Percentiles rank a stretch among this genome's conserved stretches.
phyloP scores from a whole-genome alignment of 164 flowering plant species.

The Tetrastigma voinierianum region DNA sequence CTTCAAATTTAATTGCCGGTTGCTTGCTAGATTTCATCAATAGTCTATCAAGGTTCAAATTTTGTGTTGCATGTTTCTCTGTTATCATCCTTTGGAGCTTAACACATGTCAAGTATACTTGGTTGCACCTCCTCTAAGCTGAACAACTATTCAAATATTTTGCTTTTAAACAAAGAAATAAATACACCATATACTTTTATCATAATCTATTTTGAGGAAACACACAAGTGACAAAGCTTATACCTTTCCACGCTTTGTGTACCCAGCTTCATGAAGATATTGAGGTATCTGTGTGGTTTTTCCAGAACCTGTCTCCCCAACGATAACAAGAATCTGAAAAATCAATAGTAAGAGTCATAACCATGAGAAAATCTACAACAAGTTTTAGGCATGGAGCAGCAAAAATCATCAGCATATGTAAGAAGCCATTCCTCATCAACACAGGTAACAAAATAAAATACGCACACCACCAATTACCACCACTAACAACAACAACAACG shows the following conservation, averaged over 20 bases:
- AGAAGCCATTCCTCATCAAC: not conserved
- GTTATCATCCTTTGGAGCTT: no score
- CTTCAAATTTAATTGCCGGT: no score
- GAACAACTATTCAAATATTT: no score
- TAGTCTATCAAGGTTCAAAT: no score
- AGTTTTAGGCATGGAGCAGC: not conserved
- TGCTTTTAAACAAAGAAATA: not conserved
- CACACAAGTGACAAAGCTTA: not conserved
- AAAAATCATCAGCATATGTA: not conserved
- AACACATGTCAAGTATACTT: no score
- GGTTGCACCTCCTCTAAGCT: no score
- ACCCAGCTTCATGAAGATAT: conserved; percentile 96
- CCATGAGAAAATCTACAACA: not conserved
- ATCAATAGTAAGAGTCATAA: no score
- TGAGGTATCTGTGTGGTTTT: conserved; percentile 99
- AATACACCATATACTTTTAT: not conserved
- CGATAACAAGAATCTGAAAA: conserved; percentile 83
- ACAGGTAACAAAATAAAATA: not conserved
- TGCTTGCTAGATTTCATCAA: no score
- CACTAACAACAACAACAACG: not conserved
- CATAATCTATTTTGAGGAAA: not conserved
- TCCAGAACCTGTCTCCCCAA: conserved; percentile 99
- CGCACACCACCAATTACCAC: no score
- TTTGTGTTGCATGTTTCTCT: no score
- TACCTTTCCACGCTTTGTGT: conserved; percentile 90